Evolutionary conservation across 23 red algal species (phyloP).

Genomic region (Gracilaria caudata): DNA sequence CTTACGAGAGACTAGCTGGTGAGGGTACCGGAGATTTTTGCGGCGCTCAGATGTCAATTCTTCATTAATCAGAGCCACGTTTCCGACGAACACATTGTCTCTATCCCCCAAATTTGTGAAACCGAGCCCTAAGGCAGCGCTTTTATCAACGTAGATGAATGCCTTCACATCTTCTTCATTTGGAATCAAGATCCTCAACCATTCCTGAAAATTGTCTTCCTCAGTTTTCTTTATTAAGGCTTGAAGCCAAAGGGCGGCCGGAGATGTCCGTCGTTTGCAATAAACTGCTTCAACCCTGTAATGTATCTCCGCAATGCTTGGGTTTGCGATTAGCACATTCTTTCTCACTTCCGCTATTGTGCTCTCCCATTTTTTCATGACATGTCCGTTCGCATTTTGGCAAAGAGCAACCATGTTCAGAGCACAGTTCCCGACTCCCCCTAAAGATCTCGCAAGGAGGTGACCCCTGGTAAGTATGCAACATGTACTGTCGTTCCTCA

Average conservation of each 20-base stretch:
- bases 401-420: not conserved
- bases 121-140: not conserved
- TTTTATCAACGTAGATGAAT: not conserved
- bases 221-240: not conserved
- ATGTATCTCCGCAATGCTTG: not conserved
- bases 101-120: not conserved
- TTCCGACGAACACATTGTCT: not conserved
- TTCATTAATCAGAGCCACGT: not conserved
- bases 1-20: too few species aligned
- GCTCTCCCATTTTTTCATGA: not conserved
- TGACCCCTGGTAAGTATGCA: not conserved
- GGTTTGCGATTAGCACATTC: not conserved
- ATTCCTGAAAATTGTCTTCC: not conserved
- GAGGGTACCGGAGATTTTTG: too few species aligned
- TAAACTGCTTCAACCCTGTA: not conserved
- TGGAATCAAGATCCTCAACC: not conserved
- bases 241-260: not conserved
- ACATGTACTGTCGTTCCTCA: too few species aligned
- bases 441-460: not conserved
- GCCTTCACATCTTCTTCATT: not conserved
- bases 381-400: not conserved
- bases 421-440: not conserved
- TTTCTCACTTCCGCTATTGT: not conserved
- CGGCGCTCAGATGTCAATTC: too few species aligned
- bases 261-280: not conserved